Percentiles rank a stretch among this genome's conserved stretches.
Evolutionary conservation across 2,329 filamentous ascomycete species (phyloP).

Genomic region (Phaeoacremonium minimum): DNA sequence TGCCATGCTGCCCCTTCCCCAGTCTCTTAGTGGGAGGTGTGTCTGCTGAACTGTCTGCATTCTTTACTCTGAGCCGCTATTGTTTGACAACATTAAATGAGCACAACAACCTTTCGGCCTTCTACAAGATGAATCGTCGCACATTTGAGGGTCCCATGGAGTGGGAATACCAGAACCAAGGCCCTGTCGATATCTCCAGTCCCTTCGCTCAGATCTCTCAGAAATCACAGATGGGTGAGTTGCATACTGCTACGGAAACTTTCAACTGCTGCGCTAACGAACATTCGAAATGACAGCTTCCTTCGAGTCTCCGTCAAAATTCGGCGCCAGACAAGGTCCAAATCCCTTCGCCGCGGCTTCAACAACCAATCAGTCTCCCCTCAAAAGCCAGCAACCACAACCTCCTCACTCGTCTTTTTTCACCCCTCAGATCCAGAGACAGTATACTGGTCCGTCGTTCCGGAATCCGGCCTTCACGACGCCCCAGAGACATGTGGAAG

Average conservation of each 20-base stretch:
- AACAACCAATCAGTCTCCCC: constrained; percentile 16
- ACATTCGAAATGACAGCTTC: constrained; percentile 8
- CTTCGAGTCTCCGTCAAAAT: constrained; percentile 19
- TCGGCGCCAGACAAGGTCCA: constrained; percentile 10
- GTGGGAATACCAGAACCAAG: constrained; percentile 58
- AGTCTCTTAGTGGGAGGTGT: no score
- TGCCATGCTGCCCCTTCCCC: no score
- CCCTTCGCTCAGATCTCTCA: constrained; percentile 54
- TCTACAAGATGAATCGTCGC: constrained; percentile 44
- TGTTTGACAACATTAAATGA: no score
- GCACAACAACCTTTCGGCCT: no score
- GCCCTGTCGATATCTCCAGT: constrained; percentile 56
- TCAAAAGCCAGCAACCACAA: constrained; percentile 29
- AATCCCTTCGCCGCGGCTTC: constrained; percentile 28
- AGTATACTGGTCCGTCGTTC: constrained; percentile 46
- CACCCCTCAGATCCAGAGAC: constrained; percentile 34
- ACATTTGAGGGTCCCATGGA: constrained; percentile 61
- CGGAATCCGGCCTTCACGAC: constrained; percentile 60
- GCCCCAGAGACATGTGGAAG: constrained; percentile 53
- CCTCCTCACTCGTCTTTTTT: constrained; percentile 41
- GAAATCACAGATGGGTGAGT: constrained; percentile 36
- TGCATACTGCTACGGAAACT: not conserved
- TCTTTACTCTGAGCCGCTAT: no score
- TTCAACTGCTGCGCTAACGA: constrained; percentile 1
- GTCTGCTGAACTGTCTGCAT: no score